Evolutionary conservation across 768 basidiomycete species (phyloP), one percentile per base, ranked within the genome.

Genomic region (Collybia sp.): DNA sequence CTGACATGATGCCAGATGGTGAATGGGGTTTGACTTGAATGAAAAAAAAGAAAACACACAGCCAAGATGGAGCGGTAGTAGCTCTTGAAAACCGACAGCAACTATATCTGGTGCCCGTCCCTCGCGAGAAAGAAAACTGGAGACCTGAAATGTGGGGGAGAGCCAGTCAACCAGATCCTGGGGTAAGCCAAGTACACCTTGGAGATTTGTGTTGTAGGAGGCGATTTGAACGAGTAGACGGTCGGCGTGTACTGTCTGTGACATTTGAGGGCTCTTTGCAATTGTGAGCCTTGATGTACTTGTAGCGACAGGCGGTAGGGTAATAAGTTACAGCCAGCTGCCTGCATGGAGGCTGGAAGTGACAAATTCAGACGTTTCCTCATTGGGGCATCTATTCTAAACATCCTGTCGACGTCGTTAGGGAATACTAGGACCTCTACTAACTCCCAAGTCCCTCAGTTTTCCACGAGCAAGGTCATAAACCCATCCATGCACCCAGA

Each of bases 141-240:
- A 85, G 6, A 88, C 85, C 46, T 83, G 81, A 8, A 93, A 65
- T 0, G 88, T 88, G 20, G 93, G 92, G 2, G 80, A 73, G 18
- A 97, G 78, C 94, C 94, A 97, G 67, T 90, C 86, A 2, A 93
- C 88, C 39, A 97, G 76, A 58, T 94, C 85, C 60, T 93, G 88
- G 0, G 88, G 86, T 20, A 89, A 61, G 10, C 84, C 85, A 19
- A 70, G 65, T 13, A 80, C 73, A 5, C 84, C 87, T 63, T 93
- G 92, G 6, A 94, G 72, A 58, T 93, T 93, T 5, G 92, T 92
- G 60, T 96, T 96, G 70, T 93, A 96, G 2, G 90, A 83, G 10
- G 87, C 87, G 44, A 92, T 83, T 57, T 91, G 89, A 5, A 92
- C 83, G 44, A 88, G 68, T 16, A 85, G 58, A 15, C 65, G 68